Evolutionary conservation across 2,329 filamentous ascomycete species (phyloP).

Genomic region (Diaporthe citri): DNA sequence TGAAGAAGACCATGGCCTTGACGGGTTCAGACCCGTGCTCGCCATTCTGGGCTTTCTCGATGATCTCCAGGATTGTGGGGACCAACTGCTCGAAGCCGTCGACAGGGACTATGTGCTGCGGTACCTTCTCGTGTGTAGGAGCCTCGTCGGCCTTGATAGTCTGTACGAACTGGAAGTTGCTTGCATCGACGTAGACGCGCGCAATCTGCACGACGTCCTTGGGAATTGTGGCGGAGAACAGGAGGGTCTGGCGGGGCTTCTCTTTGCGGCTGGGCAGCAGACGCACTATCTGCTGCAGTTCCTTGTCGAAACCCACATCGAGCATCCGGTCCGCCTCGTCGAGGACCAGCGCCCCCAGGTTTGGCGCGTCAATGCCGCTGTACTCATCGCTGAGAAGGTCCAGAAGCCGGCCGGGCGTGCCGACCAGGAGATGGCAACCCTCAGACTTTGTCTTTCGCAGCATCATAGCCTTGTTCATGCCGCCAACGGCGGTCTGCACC

Average conservation of each 20-base stretch:
- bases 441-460: constrained; percentile 75
- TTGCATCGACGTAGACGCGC: constrained; percentile 79
- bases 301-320: constrained; percentile 86
- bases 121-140: constrained; percentile 86
- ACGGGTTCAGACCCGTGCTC: constrained; percentile 71
- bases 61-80: constrained; percentile 82
- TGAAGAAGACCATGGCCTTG: constrained; percentile 96
- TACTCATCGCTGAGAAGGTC: constrained; percentile 80
- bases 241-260: constrained; percentile 86
- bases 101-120: constrained; percentile 80
- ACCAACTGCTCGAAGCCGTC: constrained; percentile 80
- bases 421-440: constrained; percentile 91
- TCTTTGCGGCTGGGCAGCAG: constrained; percentile 72
- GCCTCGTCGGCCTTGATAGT: constrained; percentile 86
- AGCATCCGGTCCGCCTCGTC: constrained; percentile 99
- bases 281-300: constrained; percentile 71
- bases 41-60: constrained; percentile 59
- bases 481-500: constrained; percentile 86
- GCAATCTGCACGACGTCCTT: constrained; percentile 85
- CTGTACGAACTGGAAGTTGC: constrained; percentile 88
- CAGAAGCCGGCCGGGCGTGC: constrained; percentile 87
- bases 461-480: constrained; percentile 81
- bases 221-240: constrained; percentile 96
- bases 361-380: constrained; percentile 76
- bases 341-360: constrained; percentile 91